Evolutionary conservation across 2,329 filamentous ascomycete genomes (phyloP), one percentile per base, ranked within the genome.

Genomic region (Diaporthe ampelina): DNA sequence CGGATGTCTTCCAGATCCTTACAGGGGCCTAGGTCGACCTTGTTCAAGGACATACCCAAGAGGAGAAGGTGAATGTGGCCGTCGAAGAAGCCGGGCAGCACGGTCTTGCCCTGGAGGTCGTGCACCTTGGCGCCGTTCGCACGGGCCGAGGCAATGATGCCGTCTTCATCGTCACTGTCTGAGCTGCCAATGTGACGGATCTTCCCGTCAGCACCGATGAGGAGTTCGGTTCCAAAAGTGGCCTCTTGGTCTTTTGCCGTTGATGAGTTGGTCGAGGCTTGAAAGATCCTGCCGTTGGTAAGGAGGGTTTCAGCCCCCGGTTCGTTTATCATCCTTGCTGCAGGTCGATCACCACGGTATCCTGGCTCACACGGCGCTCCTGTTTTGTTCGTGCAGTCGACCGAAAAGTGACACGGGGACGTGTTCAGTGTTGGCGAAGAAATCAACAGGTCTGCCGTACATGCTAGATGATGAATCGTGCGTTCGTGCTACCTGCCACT

Each of bases 1-100:
- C 85, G 85, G 76, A 91, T 90, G 65, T 90, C 88, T 8, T 81
- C 79, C 0, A 90, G 81, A 69, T 83, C 81, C 65, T 83, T 83
- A 80, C 88, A 89, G 17, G 77, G 72, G 56, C 85, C 83, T 3
- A 91, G 81, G 52, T 85, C 82, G 43, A 87, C 82, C 79, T 90
- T 90, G 76, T 85, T 83, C 17, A 90, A 84, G 0, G 88, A 86
- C 77, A 89, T 87, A 2, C 89, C 89, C 35, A 90, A 84, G 61
- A 89, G 84, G 56, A 90, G 83, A 17, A 91, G 83, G 79, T 91
- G 89, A 83, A 89, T 88, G 78, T 91, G 89, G 0, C 87, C 88
- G 76, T 91, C 89, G 67, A 91, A 85, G 78, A 90, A 90, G 8
- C 88, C 87, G 0, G 89, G 88, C 1, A 91, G 80, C 9, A 90